Conservation (phyloP, 768 basidiomycete species). For the Boletus subcaerulescens region DNA sequence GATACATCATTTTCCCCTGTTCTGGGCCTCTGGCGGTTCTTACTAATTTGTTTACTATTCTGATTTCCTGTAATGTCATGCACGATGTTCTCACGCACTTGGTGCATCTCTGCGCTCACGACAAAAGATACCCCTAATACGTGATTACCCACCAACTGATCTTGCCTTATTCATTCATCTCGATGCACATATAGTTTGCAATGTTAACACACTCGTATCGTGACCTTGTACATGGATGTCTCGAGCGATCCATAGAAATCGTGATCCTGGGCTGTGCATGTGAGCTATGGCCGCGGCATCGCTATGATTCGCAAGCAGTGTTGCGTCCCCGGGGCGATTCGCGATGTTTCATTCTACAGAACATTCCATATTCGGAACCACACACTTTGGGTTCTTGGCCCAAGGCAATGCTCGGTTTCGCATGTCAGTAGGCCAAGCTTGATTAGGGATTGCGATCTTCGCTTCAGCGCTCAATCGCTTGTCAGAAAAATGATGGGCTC, state of each 20-base stretch:
- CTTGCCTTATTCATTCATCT: slow-evolving; percentile 8
- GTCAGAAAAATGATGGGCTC: slow-evolving; percentile 6
- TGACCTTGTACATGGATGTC: slow-evolving; percentile 7
- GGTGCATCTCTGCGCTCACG: slow-evolving; percentile 17
- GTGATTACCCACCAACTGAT: slow-evolving; percentile 28
- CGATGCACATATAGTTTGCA: slow-evolving; percentile 23
- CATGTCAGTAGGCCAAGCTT: background rate
- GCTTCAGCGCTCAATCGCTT: slow-evolving; percentile 9
- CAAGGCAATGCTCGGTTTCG: slow-evolving; percentile 24
- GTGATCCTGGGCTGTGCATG: slow-evolving; percentile 4
- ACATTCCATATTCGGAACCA: slow-evolving; percentile 27
- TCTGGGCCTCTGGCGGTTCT: slow-evolving; percentile 8
- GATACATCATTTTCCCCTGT: slow-evolving; percentile 11
- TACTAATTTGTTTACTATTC: slow-evolving; percentile 24
- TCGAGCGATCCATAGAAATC: slow-evolving; percentile 16
- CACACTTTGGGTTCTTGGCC: background rate
- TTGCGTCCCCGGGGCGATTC: slow-evolving; percentile 5
- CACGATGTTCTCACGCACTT: slow-evolving; percentile 21
- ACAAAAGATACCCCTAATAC: slow-evolving; percentile 34
- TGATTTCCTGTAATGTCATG: slow-evolving; percentile 20
- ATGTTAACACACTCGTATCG: slow-evolving; percentile 5
- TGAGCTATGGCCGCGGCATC: slow-evolving; percentile 13
- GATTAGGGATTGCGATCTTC: slow-evolving; percentile 10
- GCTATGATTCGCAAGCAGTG: slow-evolving; percentile 15
- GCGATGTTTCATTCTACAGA: slow-evolving; percentile 22